Evolutionary conservation across 2,329 filamentous ascomycete species (phyloP).

Genomic region (Plectosphaerella sp.): DNA sequence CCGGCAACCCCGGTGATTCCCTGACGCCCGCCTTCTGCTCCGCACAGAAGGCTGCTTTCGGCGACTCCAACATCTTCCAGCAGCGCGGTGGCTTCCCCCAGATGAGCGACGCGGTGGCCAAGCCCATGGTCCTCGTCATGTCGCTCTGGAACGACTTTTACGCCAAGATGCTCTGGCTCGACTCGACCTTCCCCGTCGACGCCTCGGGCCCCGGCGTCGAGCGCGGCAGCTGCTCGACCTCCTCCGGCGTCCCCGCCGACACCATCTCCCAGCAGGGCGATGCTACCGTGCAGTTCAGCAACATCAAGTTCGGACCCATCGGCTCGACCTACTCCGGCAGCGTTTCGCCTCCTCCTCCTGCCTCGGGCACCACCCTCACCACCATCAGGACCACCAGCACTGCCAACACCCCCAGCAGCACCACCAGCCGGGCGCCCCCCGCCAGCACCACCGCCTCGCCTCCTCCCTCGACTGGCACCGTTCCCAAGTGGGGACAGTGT

Average conservation of each 20-base stretch:
- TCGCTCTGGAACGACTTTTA: slow-evolving; percentile 55
- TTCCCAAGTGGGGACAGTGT: slow-evolving; percentile 30
- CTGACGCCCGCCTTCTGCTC: slow-evolving; percentile 57
- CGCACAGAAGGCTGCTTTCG: slow-evolving; percentile 53
- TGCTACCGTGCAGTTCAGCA: slow-evolving; percentile 49
- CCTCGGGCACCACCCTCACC: slow-evolving; percentile 7
- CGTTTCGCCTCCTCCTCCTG: slow-evolving; percentile 3
- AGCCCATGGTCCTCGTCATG: slow-evolving; percentile 44
- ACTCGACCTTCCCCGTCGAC: slow-evolving; percentile 57
- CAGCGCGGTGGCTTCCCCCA: slow-evolving; percentile 51
- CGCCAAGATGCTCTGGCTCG: slow-evolving; percentile 56
- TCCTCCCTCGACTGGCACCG: slow-evolving; percentile 8
- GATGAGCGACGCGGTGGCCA: slow-evolving; percentile 44
- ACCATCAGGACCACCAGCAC: slow-evolving; percentile 6
- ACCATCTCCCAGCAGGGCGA: slow-evolving; percentile 41
- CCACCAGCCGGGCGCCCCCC: slow-evolving; percentile 6
- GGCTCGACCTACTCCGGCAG: slow-evolving; percentile 42
- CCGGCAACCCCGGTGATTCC: slow-evolving; percentile 33
- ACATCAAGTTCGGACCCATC: slow-evolving; percentile 53
- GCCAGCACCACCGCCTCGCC: slow-evolving; percentile 1
- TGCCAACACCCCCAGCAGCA: slow-evolving; percentile 6
- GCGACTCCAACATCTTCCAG: slow-evolving; percentile 48
- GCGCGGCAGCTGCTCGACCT: slow-evolving; percentile 50
- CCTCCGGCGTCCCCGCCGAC: slow-evolving; percentile 45
- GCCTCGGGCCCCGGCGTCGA: slow-evolving; percentile 39